Evolutionary conservation across 1,284 basidiomycete genomes (phyloP).

Genomic region (Trichosporon ovoides): DNA sequence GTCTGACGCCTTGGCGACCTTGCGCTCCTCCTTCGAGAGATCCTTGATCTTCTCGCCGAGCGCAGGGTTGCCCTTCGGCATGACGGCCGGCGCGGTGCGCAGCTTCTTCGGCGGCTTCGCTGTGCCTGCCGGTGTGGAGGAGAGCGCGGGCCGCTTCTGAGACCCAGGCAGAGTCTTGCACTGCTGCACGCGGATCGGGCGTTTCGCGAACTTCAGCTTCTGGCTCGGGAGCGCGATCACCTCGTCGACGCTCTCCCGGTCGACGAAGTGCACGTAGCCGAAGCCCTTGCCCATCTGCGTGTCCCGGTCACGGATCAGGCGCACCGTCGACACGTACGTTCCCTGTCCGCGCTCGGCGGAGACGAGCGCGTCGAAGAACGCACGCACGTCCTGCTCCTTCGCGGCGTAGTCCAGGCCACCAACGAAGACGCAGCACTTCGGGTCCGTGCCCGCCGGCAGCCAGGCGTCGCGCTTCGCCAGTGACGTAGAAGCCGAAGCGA

Average conservation of each 20-base stretch:
- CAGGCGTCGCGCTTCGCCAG: conserved; percentile 39
- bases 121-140: conserved; percentile 6
- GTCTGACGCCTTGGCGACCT: conserved; percentile 69
- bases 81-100: conserved; percentile 13
- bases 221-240: conserved; percentile 66
- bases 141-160: conserved; percentile 22
- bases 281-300: conserved; percentile 98
- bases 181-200: conserved; percentile 75
- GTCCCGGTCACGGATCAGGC: conserved; percentile 83
- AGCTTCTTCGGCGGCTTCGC: conserved; percentile 8
- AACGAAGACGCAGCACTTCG: conserved; percentile 81
- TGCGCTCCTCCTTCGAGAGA: conserved; percentile 78
- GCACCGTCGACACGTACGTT: conserved; percentile 76
- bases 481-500: conserved; percentile 36
- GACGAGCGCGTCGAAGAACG: conserved; percentile 78
- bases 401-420: conserved; percentile 89
- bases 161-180: conserved; percentile 59
- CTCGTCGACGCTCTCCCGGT: conserved; percentile 83
- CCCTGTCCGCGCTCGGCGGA: conserved; percentile 62
- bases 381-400: conserved; percentile 81
- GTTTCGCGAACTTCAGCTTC: conserved; percentile 82
- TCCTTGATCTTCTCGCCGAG: conserved; percentile 70
- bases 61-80: conserved; percentile 69
- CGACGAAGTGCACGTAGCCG: conserved; percentile 82
- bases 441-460: conserved; percentile 54